phyloP scores from a whole-genome alignment of 805 yeast genomes.

The Priceomyces fermenticarens region DNA sequence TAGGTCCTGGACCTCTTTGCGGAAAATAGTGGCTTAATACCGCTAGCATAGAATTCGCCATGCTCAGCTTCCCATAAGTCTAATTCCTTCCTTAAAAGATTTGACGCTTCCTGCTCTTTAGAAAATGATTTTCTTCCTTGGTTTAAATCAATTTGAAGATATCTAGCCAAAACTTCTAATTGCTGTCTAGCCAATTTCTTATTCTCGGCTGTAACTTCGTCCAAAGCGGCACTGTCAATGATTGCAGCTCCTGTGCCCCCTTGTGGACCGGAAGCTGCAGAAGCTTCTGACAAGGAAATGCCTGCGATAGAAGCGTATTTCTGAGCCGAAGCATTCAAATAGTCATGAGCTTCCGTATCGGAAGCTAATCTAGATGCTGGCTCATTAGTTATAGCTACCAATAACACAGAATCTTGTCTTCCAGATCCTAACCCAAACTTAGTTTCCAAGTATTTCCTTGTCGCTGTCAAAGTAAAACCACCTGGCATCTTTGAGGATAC shows the following conservation, averaged over 20 bases:
- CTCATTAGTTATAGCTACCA: slow-evolving; percentile 82
- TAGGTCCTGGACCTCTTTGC: slow-evolving; percentile 91
- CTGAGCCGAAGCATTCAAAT: slow-evolving; percentile 76
- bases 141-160: slow-evolving; percentile 87
- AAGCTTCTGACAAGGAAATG: slow-evolving; percentile 65
- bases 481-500: slow-evolving; percentile 99
- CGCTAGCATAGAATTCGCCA: slow-evolving; percentile 92
- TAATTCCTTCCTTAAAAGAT: slow-evolving; percentile 79
- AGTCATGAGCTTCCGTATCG: slow-evolving; percentile 88
- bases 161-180: slow-evolving; percentile 90
- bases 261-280: slow-evolving; percentile 57
- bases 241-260: slow-evolving; percentile 74
- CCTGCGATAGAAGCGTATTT: slow-evolving; percentile 86
- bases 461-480: slow-evolving; percentile 90
- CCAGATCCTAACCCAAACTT: slow-evolving; percentile 93
- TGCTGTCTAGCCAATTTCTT: slow-evolving; percentile 69
- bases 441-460: slow-evolving; percentile 87
- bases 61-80: slow-evolving; percentile 81
- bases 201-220: slow-evolving; percentile 70
- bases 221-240: slow-evolving; percentile 94
- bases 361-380: slow-evolving; percentile 85
- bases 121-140: slow-evolving; percentile 84
- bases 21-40: slow-evolving; percentile 87
- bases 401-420: slow-evolving; percentile 88
- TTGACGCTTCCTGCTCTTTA: slow-evolving; percentile 81